Evolutionary conservation across 805 yeast genomes (phyloP), one percentile per base, ranked within the genome.

Genomic region (Metschnikowia kunwiensis): DNA sequence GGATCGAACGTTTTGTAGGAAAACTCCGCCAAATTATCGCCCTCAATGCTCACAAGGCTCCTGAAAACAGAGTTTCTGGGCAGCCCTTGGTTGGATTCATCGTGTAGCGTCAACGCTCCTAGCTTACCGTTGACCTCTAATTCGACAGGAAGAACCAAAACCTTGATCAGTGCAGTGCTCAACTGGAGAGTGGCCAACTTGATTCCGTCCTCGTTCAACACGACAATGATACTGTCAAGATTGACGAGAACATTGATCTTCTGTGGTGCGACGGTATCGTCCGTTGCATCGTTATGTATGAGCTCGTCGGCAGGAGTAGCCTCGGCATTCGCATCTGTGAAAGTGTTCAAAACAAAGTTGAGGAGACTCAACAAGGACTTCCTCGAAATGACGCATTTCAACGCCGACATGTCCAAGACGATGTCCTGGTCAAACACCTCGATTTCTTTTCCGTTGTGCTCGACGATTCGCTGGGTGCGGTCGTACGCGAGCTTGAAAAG

Each of bases 291-390:
- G 49, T 82, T 82, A 49, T 83, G 89, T 37, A 81, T 77, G 40
- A 83, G 65, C 20, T 69, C 78, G 61, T 82, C 89, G 0, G 88
- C 82, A 1, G 86, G 85, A 1, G 78, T 64, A 10, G 39, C 22
- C 5, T 75, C 76, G 1, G 83, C 80, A 43, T 77, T 73, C 0
- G 95, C 95, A 58, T 82, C 82, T 0, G 96, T 83, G 56, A 93
- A 93, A 0, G 97, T 93, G 29, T 87, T 84, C 51, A 89, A 65
- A 2, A 84, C 69, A 56, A 82, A 93, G 56, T 88, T 91, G 45
- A 91, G 61, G 10, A 93, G 63, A 1, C 94, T 82, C 43, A 93
- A 67, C 11, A 85, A 61, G 1, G 95, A 83, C 52, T 78, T 83
- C 31, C 97, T 77, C 0, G 94, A 78, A 5, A 89, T 60, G 2